Base-by-base conservation (phyloP, 2,329 filamentous ascomycete genomes). In the Pyricularia sp. region DNA sequence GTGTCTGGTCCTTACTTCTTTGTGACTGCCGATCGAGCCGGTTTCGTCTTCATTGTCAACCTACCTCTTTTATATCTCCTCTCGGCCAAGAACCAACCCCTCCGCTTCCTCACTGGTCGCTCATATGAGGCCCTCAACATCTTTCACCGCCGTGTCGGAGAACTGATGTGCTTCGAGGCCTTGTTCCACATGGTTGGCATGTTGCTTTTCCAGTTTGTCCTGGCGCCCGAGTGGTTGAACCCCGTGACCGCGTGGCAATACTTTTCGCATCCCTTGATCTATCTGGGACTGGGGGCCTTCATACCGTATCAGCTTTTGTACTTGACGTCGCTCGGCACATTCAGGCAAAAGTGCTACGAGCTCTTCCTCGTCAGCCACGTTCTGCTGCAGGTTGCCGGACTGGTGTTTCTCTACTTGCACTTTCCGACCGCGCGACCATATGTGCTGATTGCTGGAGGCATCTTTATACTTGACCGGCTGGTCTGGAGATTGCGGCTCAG, bases 121-220 rank as follows among this genome's bases (percentile, higher is more conserved):
- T 90, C 87, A 0, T 91, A 91, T 73, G 88, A 90, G 76, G 83
- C 85, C 5, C 79, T 90, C 61, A 90, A 90, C 74, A 84, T 90
- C 64, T 83, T 90, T 69, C 88, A 91, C 74, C 85, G 88, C 50
- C 82, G 88, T 4, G 80, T 90, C 1, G 88, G 88, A 28, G 87
- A 90, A 75, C 75, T 86, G 31, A 81, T 90, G 76, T 89, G 86
- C 74, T 76, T 88, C n/a, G 79, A 85, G 58, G 87, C 86, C 1
- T 72, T 86, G 0, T 70, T 89, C 0, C 88, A 91, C 72, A 81
- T 82, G 42, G 73, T 76, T 4, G 82, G 83, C 28, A 88, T 90
- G 83, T 69, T 88, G 0, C 71, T 78, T 2, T 90, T 85, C 84
- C 85, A 85, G 71, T 79, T 81, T 0, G 72, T 84, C 64, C 77